Evolutionary conservation across 176 grass and related monocot genomes (phyloP), one percentile per base, ranked within the genome.

Genomic region (Aechmea fasciata): DNA sequence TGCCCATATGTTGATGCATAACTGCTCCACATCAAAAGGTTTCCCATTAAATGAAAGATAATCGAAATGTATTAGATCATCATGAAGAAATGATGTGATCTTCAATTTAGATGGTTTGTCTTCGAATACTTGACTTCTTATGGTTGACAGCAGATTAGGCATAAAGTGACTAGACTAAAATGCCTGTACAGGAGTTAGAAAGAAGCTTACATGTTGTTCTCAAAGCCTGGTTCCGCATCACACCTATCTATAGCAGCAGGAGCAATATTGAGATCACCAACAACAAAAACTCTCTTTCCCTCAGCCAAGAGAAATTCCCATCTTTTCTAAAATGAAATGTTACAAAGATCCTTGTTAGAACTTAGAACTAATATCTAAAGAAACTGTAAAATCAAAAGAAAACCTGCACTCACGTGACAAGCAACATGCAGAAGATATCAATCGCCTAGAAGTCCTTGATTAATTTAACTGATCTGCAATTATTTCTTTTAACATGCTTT

Each of bases 251-350:
- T 78, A 77, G 94, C 79, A 90, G 76, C 49, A 82, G 94, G 94
- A 80, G 94, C 89, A 80, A 93, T 99, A 80, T 99, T 99, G 23
- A 99, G 79, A 88, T 99, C 94, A 47, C 94, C 94, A 79, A 88
- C 94, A 78, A 93, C 75, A 61, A 99, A 85, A 33, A 90, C 77
- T 85, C 94, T 99, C 63, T 84, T 99, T 65, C 94, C 94, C 11
- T 81, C 68, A 49, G 80, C 49, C 73, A 90, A 61, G 62, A 93
- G 63, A 82, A 71, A 73, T 52, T 99, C 80, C 89, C 89, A 93
- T 78, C 87, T 84, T 93, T 76, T 99, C 94, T 99, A 80, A 22
- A 70, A 87, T n/a, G 68, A 19, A 19, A 61, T 61, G 20, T 41
- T 18, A 61, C 55, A 61, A 61, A 15, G 2, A 2, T 61, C 55